Evolutionary conservation across 352 stramenopile genomes (phyloP).

Genomic region (Pythium phragmitis): DNA sequence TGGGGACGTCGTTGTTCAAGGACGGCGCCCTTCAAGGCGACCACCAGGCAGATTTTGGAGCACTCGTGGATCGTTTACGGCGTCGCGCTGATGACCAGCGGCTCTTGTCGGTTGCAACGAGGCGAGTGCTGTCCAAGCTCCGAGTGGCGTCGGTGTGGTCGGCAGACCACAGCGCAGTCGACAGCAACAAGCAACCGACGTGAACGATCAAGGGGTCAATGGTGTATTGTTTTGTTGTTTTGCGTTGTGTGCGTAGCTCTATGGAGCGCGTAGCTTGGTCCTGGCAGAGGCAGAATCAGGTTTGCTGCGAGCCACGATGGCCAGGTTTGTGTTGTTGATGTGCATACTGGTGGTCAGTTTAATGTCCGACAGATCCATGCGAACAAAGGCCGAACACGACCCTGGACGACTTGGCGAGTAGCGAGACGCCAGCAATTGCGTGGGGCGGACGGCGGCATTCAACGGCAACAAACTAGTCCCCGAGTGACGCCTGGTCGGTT

Average conservation of each 20-base stretch:
- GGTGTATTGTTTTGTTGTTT: not conserved
- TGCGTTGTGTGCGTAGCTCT: not conserved
- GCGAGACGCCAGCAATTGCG: not conserved
- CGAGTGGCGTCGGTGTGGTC: not conserved
- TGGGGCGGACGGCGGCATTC: not conserved
- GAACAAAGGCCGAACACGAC: not conserved
- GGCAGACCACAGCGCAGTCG: not conserved
- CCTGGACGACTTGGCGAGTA: not conserved
- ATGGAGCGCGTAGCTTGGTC: not conserved
- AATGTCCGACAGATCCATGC: not conserved
- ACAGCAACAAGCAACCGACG: not conserved
- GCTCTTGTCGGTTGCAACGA: slow-evolving; percentile 32
- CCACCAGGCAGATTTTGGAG: slow-evolving; percentile 19
- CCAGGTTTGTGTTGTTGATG: not conserved
- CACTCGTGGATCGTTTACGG: slow-evolving; percentile 31
- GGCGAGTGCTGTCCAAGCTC: slow-evolving; percentile 44
- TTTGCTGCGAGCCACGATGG: not conserved
- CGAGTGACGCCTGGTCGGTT: not conserved
- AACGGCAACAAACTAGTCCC: not conserved
- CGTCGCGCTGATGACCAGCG: slow-evolving; percentile 36
- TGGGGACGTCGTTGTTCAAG: slow-evolving; percentile 46
- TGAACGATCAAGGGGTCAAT: not conserved
- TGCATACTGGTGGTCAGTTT: not conserved
- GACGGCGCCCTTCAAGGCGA: slow-evolving; percentile 16
- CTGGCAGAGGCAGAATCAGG: not conserved